phyloP scores from a whole-genome alignment of 2,329 filamentous ascomycete genomes.

The Colletotrichum truncatum region DNA sequence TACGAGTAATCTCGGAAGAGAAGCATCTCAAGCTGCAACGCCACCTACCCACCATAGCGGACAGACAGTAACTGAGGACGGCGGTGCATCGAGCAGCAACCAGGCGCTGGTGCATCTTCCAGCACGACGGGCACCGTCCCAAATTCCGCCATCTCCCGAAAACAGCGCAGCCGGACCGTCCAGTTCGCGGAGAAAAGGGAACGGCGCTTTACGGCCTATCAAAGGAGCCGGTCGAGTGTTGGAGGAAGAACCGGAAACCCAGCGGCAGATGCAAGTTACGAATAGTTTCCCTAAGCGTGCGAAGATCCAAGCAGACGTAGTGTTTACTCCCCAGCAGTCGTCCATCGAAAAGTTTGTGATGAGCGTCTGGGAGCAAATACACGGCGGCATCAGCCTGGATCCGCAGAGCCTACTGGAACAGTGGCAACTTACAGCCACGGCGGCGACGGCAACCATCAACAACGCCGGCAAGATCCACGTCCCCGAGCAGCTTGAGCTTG shows the following conservation, averaged over 20 bases:
- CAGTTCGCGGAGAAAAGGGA: constrained; percentile 20
- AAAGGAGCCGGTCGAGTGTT: background rate
- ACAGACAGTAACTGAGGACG: background rate
- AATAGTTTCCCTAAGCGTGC: constrained; percentile 34
- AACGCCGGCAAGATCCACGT: constrained; percentile 26
- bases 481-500: constrained; percentile 25
- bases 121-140: background rate
- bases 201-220: constrained; percentile 15
- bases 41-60: background rate
- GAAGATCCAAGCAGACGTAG: constrained; percentile 16
- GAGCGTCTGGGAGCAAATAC: constrained; percentile 45
- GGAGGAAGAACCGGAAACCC: constrained; percentile 25
- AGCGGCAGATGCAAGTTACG: constrained; percentile 31
- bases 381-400: constrained; percentile 39
- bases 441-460: constrained; percentile 32
- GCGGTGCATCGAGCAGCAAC: constrained; percentile 3
- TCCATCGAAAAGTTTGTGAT: constrained; percentile 41
- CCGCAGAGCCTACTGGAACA: constrained; percentile 40
- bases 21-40: background rate
- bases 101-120: constrained; percentile 13
- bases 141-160: background rate
- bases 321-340: constrained; percentile 27
- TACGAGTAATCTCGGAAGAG: constrained; percentile 5
- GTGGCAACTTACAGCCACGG: constrained; percentile 32
- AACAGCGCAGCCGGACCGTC: background rate